A percentile compares a stretch with the other conserved stretches of the same genome.
These are phyloP conservation scores for Podila minutissima DNA, from an alignment of 192 early-diverging fungal genomes.

Conservation along the genomic window DNA sequence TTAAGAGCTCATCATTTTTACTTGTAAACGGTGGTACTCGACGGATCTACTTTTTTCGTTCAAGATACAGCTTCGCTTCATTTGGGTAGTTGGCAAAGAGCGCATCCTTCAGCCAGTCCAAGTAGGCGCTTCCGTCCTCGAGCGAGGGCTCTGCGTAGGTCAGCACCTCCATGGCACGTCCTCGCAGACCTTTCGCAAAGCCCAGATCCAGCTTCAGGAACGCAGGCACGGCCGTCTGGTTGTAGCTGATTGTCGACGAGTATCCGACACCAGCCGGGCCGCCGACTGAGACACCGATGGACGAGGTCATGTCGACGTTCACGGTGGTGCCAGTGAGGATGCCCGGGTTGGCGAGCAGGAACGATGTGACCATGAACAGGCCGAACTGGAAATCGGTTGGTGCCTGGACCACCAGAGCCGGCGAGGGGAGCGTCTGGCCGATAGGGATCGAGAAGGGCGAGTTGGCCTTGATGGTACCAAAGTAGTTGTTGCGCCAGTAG, in stretches of 20 bases:
- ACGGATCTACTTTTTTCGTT: background rate
- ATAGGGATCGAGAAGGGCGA: slow-evolving; percentile 14
- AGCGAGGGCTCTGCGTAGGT: slow-evolving; percentile 10
- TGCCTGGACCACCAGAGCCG: slow-evolving; percentile 17
- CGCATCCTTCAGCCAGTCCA: slow-evolving; percentile 26
- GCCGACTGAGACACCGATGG: slow-evolving; percentile 22
- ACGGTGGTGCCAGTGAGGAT: slow-evolving; percentile 24
- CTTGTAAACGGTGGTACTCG: background rate
- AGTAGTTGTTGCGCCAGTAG: slow-evolving; percentile 25
- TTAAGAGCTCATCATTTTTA: background rate
- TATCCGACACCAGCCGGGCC: slow-evolving; percentile 15
- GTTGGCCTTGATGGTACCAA: slow-evolving; percentile 11
- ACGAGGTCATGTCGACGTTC: slow-evolving; percentile 19
- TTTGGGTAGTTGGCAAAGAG: slow-evolving; percentile 33
- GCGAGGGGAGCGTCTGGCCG: slow-evolving; percentile 11
- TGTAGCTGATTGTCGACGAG: slow-evolving; percentile 9
- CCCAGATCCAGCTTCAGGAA: slow-evolving; percentile 37
- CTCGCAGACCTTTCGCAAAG: slow-evolving; percentile 4
- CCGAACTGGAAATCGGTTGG: slow-evolving; percentile 28
- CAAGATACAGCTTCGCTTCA: slow-evolving; percentile 33
- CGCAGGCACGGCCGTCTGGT: slow-evolving; percentile 27
- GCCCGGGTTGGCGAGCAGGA: slow-evolving; percentile 29
- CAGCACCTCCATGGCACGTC: background rate
- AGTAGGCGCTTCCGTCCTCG: slow-evolving; percentile 13
- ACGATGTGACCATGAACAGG: slow-evolving; percentile 23